Base-by-base conservation (phyloP, 1,284 basidiomycete species). In the Malassezia equina region DNA sequence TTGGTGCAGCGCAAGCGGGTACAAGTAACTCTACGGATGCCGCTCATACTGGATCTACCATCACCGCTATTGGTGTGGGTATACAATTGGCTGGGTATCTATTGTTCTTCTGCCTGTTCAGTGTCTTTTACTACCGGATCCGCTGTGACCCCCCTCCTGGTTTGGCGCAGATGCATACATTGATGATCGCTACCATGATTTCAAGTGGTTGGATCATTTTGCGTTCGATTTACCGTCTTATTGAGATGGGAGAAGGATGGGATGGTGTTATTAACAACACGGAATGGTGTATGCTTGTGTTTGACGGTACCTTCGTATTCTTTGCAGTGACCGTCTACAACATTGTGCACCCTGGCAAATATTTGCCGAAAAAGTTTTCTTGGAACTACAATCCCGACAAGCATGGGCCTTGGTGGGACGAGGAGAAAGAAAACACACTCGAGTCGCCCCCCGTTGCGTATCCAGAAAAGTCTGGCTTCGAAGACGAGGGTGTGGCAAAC, bases 191-290 rank as follows among this genome's bases (percentile, higher is more conserved):
- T 9, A 43, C 53, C 4, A 52, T 50, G 13, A 23, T 59, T 15
- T 64, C 65, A 2, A 60, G 62, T 34, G 21, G 52, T 13, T 42
- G 59, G 21, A 59, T 67, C 34, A 49, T 67, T 4, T 32, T 60
- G 24, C 54, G 65, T 17, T 58, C 51, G n/a, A 28, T 58, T 8
- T 67, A 60, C 40, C 59, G 64, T 15, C 42, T 63, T 21, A 52
- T 59, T 46, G 64, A 67, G 44, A 64, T 66, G 64, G 51, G 19
- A 13, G 39, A 47, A 8, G 65, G 65, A 7, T 67, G 62, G 60
- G 32, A 51, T 23, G 65, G 65, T 25, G 36, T 55, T 3, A 61
- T 67, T 27, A 55, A 58, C 34, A 39, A 33, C 2, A 59, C 50
- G n/a, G 65, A 67, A 47, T 64, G 62, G 64, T 34, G 32, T 15